phyloP scores from a whole-genome alignment of 768 basidiomycete species.

The Dacryopinax primogenitus region DNA sequence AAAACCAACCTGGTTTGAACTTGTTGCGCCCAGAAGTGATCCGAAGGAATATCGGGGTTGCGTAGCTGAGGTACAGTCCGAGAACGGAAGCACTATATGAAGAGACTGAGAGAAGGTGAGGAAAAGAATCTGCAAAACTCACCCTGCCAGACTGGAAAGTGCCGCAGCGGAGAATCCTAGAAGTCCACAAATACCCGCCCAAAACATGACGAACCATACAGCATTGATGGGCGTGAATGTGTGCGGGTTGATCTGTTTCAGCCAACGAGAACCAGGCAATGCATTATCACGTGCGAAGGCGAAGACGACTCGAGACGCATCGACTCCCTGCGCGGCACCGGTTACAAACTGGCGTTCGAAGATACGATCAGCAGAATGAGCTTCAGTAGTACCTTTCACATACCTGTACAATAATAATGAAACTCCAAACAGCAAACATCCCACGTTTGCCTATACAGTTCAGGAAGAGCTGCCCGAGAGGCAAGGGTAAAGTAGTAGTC shows the following conservation, averaged over 20 bases:
- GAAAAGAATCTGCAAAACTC: conserved; percentile 16
- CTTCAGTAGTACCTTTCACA: too few species aligned
- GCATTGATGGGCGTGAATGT: conserved; percentile 64
- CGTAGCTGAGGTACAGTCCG: conserved; percentile 56
- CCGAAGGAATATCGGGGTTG: conserved; percentile 53
- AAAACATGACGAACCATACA: conserved; percentile 57
- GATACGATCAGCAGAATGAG: too few species aligned
- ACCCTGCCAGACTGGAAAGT: conserved; percentile 56
- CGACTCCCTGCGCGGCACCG: conserved; percentile 60
- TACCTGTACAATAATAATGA: conserved; percentile 52
- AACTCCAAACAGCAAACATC: conserved; percentile 60
- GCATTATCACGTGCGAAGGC: conserved; percentile 65
- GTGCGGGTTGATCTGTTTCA: conserved; percentile 46
- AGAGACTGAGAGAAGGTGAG: background rate
- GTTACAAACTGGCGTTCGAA: conserved; percentile 42
- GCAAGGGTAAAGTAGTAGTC: conserved; percentile 40
- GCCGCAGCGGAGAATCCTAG: conserved; percentile 55
- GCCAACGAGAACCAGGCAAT: conserved; percentile 56
- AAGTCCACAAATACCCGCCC: conserved; percentile 45
- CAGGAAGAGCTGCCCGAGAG: conserved; percentile 61
- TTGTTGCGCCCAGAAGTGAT: conserved; percentile 54
- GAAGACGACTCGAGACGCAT: conserved; percentile 62
- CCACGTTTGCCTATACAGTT: conserved; percentile 52
- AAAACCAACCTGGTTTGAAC: conserved; percentile 47
- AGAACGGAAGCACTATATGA: conserved; percentile 49